phyloP scores from a whole-genome alignment of 495 filamentous ascomycete species.

The Hypoxylon perforatum region DNA sequence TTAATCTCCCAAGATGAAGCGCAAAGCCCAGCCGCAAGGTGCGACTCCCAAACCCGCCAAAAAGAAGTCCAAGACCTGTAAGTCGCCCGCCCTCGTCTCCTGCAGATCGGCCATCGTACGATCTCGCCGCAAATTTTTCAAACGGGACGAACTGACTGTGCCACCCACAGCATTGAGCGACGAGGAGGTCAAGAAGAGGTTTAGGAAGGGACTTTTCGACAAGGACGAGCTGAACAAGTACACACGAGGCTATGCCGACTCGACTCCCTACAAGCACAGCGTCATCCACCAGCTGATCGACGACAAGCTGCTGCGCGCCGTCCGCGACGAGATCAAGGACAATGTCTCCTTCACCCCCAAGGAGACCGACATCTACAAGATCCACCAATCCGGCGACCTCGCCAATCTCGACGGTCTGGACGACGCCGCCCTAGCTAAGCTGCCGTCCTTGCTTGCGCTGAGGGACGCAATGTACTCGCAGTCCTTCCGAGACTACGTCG shows the following conservation, averaged over 20 bases:
- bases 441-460: slow-evolving; percentile 86
- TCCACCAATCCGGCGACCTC: slow-evolving; percentile 97
- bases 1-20: slow-evolving; percentile 56
- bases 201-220: slow-evolving; percentile 83
- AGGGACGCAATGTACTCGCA: slow-evolving; percentile 94
- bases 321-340: slow-evolving; percentile 87
- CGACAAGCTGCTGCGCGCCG: slow-evolving; percentile 80
- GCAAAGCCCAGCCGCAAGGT: slow-evolving; percentile 55
- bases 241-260: slow-evolving; percentile 74
- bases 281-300: slow-evolving; percentile 86
- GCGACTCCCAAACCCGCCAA: slow-evolving; percentile 51
- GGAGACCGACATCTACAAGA: slow-evolving; percentile 99
- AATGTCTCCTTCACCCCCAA: slow-evolving; percentile 97
- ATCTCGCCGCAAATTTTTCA: slow-evolving; percentile 17
- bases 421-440: slow-evolving; percentile 77
- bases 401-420: slow-evolving; percentile 96
- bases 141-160: slow-evolving; percentile 29
- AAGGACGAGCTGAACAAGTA: slow-evolving; percentile 72
- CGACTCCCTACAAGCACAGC: slow-evolving; percentile 87
- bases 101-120: slow-evolving; percentile 32
- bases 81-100: slow-evolving; percentile 16
- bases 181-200: slow-evolving; percentile 63
- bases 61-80: slow-evolving; percentile 60
- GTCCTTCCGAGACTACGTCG: slow-evolving; percentile 87
- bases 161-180: slow-evolving; percentile 51